Base-by-base conservation (phyloP, 352 stramenopile species). In the Peronospora tabacina region DNA sequence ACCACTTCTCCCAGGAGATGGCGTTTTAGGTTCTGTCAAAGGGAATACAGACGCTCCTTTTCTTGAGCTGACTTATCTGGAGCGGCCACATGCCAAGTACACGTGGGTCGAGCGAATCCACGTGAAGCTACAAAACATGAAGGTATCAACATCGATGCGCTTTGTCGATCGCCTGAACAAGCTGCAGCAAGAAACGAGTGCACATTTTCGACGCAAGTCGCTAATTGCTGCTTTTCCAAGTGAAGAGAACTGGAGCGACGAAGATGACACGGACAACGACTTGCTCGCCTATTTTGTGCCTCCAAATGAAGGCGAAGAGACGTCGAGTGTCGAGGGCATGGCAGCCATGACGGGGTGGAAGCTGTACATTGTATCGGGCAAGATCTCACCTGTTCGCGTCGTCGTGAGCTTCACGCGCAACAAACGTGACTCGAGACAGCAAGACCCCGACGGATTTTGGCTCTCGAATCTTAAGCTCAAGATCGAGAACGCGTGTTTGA, bases 401-500 rank as follows among this genome's bases (percentile, higher is more conserved):
- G 52, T 87, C 12, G 74, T 93, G 26, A 90, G 75, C 38, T 93
- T 93, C 33, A 81, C 66, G 16, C 75, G 77, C 16, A 77, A 86
- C 30, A 86, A 86, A 50, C 70, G 70, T 36, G 70, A 88, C 44
- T 61, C 65, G 15, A 57, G 51, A 10, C 33, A 63, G 35, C 55
- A 16, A 3, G 47, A 38, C 6, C 69, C 56, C 22, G 64, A 70
- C 20, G 65, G 72, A 2, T 93, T 90, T 35, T 93, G 79, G 82
- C 61, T 93, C 10, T 70, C 74, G 0, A 85, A 90, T 50, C 63
- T 93, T 11, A 90, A 90, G 55, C 51, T 93, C 44, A 84, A 88
- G 65, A 90, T 93, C 48, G 81, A 93, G 35, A 88, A 90, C 51
- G 82, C 82, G 15, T 90, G 74, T 46, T 51, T 93, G n/a, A 79